Conservation (phyloP, 2,329 filamentous ascomycete genomes). For the Amesomyces nigricolor region DNA sequence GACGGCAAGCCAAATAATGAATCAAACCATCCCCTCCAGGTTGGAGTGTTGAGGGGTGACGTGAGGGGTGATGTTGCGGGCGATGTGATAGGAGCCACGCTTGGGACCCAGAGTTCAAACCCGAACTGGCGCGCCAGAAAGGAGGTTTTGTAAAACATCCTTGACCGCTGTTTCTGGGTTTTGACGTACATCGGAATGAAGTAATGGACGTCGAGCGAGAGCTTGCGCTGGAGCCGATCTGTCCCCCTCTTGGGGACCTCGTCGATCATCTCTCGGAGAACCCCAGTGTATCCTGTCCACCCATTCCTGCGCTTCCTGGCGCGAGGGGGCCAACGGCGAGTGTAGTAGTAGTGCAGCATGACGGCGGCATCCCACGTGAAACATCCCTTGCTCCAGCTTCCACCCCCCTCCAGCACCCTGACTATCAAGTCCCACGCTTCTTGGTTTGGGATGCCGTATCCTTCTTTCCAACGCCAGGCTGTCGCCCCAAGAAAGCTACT, state of each 20-base stretch:
- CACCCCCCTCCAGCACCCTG: neutral
- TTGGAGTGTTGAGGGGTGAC: too few relatives aligned
- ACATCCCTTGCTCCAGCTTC: neutral
- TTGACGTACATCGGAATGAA: conserved; percentile 10
- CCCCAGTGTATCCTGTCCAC: conserved; percentile 17
- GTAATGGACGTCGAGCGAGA: conserved; percentile 19
- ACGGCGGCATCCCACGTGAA: conserved; percentile 4
- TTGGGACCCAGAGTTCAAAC: too few relatives aligned
- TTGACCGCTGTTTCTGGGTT: neutral
- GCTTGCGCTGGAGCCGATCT: conserved; percentile 18
- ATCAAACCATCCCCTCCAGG: too few relatives aligned
- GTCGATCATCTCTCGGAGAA: conserved; percentile 19
- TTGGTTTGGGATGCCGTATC: neutral
- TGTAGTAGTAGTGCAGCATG: conserved; percentile 17
- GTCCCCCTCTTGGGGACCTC: conserved; percentile 15
- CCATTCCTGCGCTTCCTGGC: neutral
- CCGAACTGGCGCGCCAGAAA: too few relatives aligned
- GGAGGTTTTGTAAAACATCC: too few relatives aligned
- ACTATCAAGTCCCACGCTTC: neutral
- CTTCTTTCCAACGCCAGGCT: neutral
- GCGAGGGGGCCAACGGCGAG: conserved; percentile 3
- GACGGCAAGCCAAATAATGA: too few relatives aligned
- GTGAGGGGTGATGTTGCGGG: too few relatives aligned
- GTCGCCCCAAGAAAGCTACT: neutral
- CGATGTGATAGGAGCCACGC: too few relatives aligned